Evolutionary conservation across 2,329 filamentous ascomycete species (phyloP).

Genomic region (Phialocephala subalpina): DNA sequence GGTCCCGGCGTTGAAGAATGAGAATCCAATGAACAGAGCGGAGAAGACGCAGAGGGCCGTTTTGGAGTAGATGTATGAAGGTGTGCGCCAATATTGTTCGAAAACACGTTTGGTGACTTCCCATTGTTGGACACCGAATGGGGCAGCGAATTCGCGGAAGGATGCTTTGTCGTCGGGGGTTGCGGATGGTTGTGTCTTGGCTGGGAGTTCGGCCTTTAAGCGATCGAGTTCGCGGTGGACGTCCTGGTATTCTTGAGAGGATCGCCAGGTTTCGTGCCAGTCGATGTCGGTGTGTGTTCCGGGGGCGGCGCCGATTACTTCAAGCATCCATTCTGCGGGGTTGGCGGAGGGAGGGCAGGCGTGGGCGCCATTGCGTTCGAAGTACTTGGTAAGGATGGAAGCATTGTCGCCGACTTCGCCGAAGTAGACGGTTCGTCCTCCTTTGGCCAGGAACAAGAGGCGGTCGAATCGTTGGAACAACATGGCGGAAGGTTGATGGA

Average conservation of each 20-base stretch:
- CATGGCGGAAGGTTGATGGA: conserved; percentile 93
- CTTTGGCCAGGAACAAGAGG: conserved; percentile 77
- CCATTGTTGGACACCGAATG: conserved; percentile 59
- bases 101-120: conserved; percentile 66
- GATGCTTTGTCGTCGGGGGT: conserved; percentile 51
- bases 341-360: conserved; percentile 75
- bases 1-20: conserved; percentile 69
- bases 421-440: conserved; percentile 82
- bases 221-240: conserved; percentile 56
- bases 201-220: conserved; percentile 55
- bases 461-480: conserved; percentile 90
- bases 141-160: conserved; percentile 69
- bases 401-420: conserved; percentile 79
- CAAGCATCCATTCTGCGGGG: conserved; percentile 83
- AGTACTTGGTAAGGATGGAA: conserved; percentile 73
- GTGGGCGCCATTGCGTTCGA: conserved; percentile 73
- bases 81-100: conserved; percentile 69
- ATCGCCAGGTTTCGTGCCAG: conserved; percentile 68
- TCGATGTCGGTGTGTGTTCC: conserved; percentile 67
- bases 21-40: conserved; percentile 72
- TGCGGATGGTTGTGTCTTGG: conserved; percentile 31
- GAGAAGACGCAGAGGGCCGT: conserved; percentile 31
- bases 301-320: conserved; percentile 64
- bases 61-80: conserved; percentile 59
- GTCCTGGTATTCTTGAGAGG: conserved; percentile 55